Percentiles rank a stretch among this genome's conserved stretches.
phyloP scores from a whole-genome alignment of 495 filamentous ascomycete genomes.

The Pseudomonodictys pantanalensis region DNA sequence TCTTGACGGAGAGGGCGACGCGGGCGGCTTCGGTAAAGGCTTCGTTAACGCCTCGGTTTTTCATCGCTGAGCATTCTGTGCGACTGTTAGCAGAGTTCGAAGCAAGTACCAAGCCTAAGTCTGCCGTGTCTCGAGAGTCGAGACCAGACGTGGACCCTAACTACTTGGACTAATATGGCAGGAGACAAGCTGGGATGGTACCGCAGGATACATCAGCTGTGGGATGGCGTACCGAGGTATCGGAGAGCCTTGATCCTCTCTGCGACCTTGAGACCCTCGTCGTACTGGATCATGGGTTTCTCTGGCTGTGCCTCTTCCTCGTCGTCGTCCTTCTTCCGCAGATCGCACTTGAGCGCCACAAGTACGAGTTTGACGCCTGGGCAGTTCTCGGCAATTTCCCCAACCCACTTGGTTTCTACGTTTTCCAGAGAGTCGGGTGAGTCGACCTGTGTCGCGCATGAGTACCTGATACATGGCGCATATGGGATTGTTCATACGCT shows the following conservation, averaged over 20 bases:
- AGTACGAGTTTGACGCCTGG: conserved; percentile 89
- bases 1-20: conserved; percentile 88
- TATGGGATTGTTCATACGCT: conserved; percentile 53
- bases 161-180: too few species aligned
- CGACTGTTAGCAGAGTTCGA: too few species aligned
- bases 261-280: conserved; percentile 88
- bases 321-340: conserved; percentile 69
- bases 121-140: too few species aligned
- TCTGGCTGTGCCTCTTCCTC: conserved; percentile 53
- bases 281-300: conserved; percentile 81
- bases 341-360: conserved; percentile 95
- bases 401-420: conserved; percentile 96
- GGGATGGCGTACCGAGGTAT: conserved; percentile 64
- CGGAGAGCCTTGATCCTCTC: conserved; percentile 83
- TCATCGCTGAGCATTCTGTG: conserved; percentile 92
- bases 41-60: conserved; percentile 95
- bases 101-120: too few species aligned
- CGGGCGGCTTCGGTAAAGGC: conserved; percentile 97
- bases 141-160: too few species aligned
- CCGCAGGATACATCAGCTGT: too few species aligned
- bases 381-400: conserved; percentile 96
- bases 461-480: background rate
- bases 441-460: conserved; percentile 60
- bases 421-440: conserved; percentile 95
- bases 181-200: too few species aligned